Evolutionary conservation across 2,329 filamentous ascomycete genomes (phyloP), one percentile per base, ranked within the genome.

Genomic region (Eutypa lata): DNA sequence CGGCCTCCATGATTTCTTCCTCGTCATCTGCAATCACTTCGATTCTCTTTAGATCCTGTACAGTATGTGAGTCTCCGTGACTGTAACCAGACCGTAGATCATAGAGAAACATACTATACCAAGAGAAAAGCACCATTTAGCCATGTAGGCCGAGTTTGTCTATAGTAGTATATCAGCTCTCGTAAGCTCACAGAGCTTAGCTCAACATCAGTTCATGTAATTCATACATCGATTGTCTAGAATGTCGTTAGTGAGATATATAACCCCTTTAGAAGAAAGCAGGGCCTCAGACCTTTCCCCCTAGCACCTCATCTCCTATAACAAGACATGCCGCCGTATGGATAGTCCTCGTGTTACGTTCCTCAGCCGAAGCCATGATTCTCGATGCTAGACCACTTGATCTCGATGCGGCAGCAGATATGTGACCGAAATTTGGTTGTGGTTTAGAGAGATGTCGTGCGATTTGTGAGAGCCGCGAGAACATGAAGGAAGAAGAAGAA

Each of bases 11-110:
- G 66, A 99, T 97, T 64, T 97, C 92, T 57, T 77, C 76, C 67
- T 96, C 91, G 58, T 97, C 92, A 65, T 99, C 94, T 56, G 90
- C 88, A 64, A 97, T 94, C 53, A 97, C 92, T 70, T 97, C 94
- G 51, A 97, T 79, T 46, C 91, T 82, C 72, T 93, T 94, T 60
- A 99, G 75, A 57, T 84, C 77, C 83, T 86, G 52, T 46, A 47
- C 28, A 35, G 48, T n/a, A 42, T 21, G 48, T 56, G 24, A 64
- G 56, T 46, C 21, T 37, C 21, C 26, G 38, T 5, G 14, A 35
- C 33, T 24, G 7, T 6, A 14, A 42, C 43, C 7, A n/a, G 22
- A 11, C 19, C 16, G 43, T 53, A 19, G 53, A 35, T 8, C n/a
- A n/a, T 6, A 18, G 7, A n/a, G 16, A 31, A 11, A 62, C 73